Percentiles rank a stretch among this genome's conserved stretches.
Evolutionary conservation across 2,329 filamentous ascomycete species (phyloP).

Genomic region (Fusarium coicis): DNA sequence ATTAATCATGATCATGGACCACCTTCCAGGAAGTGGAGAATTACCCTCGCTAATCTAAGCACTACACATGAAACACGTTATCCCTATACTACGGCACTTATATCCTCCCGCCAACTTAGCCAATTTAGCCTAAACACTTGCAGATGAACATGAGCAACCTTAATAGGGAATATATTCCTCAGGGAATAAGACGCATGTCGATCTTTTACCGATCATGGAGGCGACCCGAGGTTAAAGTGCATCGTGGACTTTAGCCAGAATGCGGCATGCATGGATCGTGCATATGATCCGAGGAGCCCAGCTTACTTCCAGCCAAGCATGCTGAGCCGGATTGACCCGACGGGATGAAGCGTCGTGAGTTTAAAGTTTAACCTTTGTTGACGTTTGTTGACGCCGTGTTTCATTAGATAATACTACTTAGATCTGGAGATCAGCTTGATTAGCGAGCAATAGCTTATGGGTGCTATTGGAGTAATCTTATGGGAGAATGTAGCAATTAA

Average conservation of each 20-base stretch:
- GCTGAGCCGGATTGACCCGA: not conserved
- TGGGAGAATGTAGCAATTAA: too few species aligned
- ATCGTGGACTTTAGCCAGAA: not conserved
- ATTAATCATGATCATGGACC: too few species aligned
- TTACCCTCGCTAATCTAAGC: not conserved
- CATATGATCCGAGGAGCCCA: not conserved
- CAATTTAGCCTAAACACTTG: not conserved
- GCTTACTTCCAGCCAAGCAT: not conserved
- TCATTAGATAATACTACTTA: not conserved
- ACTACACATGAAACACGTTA: not conserved
- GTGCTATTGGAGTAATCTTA: too few species aligned
- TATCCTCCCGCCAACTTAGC: not conserved
- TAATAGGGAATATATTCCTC: not conserved
- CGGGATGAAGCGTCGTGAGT: not conserved
- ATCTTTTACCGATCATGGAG: not conserved
- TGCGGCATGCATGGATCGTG: not conserved
- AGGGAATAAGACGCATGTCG: fast-evolving
- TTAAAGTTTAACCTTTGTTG: not conserved
- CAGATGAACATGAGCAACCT: not conserved
- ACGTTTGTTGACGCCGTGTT: not conserved
- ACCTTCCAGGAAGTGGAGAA: not conserved
- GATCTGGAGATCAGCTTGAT: not conserved
- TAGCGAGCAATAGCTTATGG: too few species aligned
- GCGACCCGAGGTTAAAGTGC: not conserved
- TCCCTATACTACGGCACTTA: not conserved